phyloP scores from a whole-genome alignment of 768 basidiomycete genomes.

The Strobilomyces echinocephalus region DNA sequence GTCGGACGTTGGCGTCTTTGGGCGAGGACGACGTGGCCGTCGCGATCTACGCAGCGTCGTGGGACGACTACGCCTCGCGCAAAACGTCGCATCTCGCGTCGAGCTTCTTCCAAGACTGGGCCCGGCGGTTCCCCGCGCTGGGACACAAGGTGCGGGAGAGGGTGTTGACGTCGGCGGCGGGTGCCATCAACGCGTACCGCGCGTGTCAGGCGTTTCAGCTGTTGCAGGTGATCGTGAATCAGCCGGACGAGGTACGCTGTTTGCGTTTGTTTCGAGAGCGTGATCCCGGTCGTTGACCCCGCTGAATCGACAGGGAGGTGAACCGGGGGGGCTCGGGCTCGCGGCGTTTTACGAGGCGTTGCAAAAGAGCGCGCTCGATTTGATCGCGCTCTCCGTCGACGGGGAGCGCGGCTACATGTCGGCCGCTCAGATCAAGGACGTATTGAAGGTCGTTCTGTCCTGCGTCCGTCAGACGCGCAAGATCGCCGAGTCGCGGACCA shows the following conservation, averaged over 20 bases:
- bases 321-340: slow-evolving; percentile 39
- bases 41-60: slow-evolving; percentile 56
- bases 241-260: slow-evolving; percentile 27
- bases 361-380: slow-evolving; percentile 44
- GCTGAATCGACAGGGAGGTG: slow-evolving; percentile 26
- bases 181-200: slow-evolving; percentile 73
- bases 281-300: slow-evolving; percentile 7
- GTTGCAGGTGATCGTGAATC: slow-evolving; percentile 57
- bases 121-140: slow-evolving; percentile 55
- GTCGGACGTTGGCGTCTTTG: slow-evolving; percentile 44
- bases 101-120: slow-evolving; percentile 74
- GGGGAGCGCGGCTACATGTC: slow-evolving; percentile 41
- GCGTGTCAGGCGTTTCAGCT: slow-evolving; percentile 71
- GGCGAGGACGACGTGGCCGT: slow-evolving; percentile 40
- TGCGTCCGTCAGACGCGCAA: slow-evolving; percentile 59
- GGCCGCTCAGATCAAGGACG: slow-evolving; percentile 69
- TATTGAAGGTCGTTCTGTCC: slow-evolving; percentile 64
- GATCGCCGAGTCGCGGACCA: slow-evolving; percentile 35
- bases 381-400: slow-evolving; percentile 46
- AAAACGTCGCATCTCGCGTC: slow-evolving; percentile 75
- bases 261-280: background rate
- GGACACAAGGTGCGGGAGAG: slow-evolving; percentile 64
- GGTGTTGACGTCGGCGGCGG: slow-evolving; percentile 51
- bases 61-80: slow-evolving; percentile 72
- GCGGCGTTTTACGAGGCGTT: slow-evolving; percentile 45